Evolutionary conservation across 148 eudicot genomes (phyloP).

Genomic region (Cornus florida): DNA sequence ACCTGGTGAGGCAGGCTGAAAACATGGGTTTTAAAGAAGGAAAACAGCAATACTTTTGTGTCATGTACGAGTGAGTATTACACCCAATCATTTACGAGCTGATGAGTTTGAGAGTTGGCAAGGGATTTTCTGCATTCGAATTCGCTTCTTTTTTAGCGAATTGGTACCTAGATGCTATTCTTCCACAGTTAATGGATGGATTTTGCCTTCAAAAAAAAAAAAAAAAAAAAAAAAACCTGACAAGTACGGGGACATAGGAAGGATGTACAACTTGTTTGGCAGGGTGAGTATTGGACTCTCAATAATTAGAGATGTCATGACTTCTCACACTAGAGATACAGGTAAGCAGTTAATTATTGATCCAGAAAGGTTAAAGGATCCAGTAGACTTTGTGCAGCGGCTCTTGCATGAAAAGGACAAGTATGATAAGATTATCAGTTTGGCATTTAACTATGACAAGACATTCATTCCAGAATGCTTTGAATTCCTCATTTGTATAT

Average conservation of each 20-base stretch:
- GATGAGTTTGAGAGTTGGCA: no score
- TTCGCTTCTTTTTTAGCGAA: no score
- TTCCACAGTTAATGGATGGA: no score
- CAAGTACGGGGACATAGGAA: conserved; percentile 58
- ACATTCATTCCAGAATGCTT: conserved; percentile 69
- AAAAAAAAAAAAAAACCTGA: no score
- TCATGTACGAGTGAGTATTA: no score
- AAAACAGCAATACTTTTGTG: no score
- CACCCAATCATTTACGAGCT: no score
- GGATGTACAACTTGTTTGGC: conserved; percentile 62
- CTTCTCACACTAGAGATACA: conserved; percentile 57
- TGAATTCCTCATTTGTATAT: conserved; percentile 72
- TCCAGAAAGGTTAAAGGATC: conserved; percentile 72
- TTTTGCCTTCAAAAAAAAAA: no score
- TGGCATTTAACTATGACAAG: conserved; percentile 61
- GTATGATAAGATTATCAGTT: conserved; percentile 56
- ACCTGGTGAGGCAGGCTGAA: no score
- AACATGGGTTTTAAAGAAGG: no score
- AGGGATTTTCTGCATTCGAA: no score
- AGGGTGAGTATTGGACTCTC: conserved; percentile 54
- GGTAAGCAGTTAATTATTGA: conserved; percentile 77
- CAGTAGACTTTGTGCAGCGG: conserved; percentile 72
- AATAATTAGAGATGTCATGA: conserved; percentile 63
- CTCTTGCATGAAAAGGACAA: conserved; percentile 72
- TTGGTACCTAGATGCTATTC: no score